Conservation (phyloP, 2,329 filamentous ascomycete genomes). For the Talaromyces sp. region DNA sequence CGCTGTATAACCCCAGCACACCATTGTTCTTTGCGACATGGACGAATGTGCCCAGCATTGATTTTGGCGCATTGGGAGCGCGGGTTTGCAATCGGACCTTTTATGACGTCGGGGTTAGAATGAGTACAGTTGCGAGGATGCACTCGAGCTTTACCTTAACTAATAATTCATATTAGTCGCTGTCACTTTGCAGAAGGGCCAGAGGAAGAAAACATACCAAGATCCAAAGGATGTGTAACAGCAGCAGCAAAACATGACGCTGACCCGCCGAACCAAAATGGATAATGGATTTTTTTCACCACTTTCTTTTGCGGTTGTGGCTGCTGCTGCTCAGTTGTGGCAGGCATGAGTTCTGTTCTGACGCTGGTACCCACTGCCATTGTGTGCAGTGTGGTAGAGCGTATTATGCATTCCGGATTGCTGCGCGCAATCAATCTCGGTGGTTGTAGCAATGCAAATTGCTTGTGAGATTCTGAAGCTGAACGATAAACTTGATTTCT, state of each 20-base stretch:
- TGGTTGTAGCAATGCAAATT: background rate
- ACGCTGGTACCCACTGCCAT: constrained; percentile 17
- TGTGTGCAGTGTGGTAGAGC: background rate
- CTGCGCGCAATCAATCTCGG: background rate
- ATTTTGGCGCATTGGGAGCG: constrained; percentile 67
- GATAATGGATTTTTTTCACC: constrained; percentile 55
- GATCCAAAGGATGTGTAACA: constrained; percentile 89
- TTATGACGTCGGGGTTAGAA: constrained; percentile 19
- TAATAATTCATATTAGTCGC: constrained; percentile 29
- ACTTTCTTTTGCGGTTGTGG: constrained; percentile 14
- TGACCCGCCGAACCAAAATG: constrained; percentile 96
- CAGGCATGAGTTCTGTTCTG: constrained; percentile 13
- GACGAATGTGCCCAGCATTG: constrained; percentile 80
- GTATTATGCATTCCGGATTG: constrained; percentile 15
- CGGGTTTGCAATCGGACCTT: constrained; percentile 88
- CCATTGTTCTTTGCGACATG: constrained; percentile 77
- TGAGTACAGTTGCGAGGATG: constrained; percentile 15
- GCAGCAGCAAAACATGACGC: constrained; percentile 87
- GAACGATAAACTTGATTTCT: constrained; percentile 5
- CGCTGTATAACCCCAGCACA: constrained; percentile 77
- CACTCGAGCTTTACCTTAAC: constrained; percentile 50
- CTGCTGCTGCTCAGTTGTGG: constrained; percentile 2
- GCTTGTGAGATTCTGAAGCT: background rate
- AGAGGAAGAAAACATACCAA: constrained; percentile 54
- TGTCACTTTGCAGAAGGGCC: background rate